Percentiles rank a stretch among this genome's conserved stretches.
These are phyloP conservation scores for Jacaranda copaia DNA, from an alignment of 257 asterid species.

Conservation along the genomic window DNA sequence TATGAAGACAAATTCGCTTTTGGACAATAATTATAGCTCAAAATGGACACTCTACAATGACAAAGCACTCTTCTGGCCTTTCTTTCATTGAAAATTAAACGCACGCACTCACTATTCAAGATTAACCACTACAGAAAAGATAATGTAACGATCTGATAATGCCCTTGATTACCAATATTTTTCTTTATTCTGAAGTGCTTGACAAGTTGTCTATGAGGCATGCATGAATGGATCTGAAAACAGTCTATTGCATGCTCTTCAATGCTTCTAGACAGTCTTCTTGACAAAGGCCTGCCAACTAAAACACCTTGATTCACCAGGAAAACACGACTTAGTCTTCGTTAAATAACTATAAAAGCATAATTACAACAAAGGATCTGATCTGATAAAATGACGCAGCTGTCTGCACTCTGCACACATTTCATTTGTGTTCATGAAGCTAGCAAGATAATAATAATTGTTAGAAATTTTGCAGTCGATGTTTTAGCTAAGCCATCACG, in stretches of 20 bases:
- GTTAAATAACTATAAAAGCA: constrained; percentile 56
- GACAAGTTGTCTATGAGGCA: constrained; percentile 29
- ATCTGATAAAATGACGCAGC: constrained; percentile 17
- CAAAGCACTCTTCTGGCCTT: no score
- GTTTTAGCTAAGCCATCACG: constrained; percentile 43
- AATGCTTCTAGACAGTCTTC: constrained; percentile 30
- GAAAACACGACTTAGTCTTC: constrained; percentile 39
- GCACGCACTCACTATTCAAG: no score
- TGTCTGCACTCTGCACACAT: constrained; percentile 18
- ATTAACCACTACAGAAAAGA: no score
- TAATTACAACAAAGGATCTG: constrained; percentile 24
- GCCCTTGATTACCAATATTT: constrained; percentile 4
- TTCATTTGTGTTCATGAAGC: constrained; percentile 48
- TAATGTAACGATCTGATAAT: constrained; percentile 26
- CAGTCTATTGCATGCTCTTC: constrained; percentile 14
- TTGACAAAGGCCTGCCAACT: constrained; percentile 52
- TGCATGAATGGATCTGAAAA: constrained; percentile 19
- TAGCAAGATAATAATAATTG: constrained; percentile 1
- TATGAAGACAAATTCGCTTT: no score
- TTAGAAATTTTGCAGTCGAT: constrained; percentile 14
- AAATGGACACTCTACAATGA: no score
- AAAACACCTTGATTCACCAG: constrained; percentile 30
- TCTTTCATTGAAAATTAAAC: no score
- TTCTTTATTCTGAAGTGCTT: constrained; percentile 33
- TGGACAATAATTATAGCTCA: no score